Base-by-base conservation (phyloP, 257 asterid genomes). In the Plantago elongata region DNA sequence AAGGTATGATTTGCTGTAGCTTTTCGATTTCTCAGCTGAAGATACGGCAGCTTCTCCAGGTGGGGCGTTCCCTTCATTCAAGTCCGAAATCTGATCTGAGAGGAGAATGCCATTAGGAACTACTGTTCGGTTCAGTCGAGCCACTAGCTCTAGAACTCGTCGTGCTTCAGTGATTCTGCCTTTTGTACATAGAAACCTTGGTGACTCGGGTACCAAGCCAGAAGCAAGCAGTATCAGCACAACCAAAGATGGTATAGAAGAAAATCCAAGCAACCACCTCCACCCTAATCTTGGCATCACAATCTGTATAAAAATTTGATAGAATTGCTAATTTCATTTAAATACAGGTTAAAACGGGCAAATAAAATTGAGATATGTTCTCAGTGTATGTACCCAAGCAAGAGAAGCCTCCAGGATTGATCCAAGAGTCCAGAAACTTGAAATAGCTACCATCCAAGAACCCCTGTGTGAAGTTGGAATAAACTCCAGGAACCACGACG, bases 401-500 rank as follows among this genome's bases (percentile, higher is more conserved):
- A 82, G 65, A 14, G 69, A 62, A 60, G 83, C 83, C 52, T 79
- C 88, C 55, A 76, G 9, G 12, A 77, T 14, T n/a, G 74, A 72
- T 66, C 85, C 88, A 58, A 62, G 49, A 5, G 75, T 68, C 79
- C 79, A 82, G 62, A 75, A 82, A 51, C 57, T 38, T 14, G 75
- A 29, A n/a, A 76, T 60, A 18, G 45, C 46, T 16, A 82, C 63
- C 68, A 55, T 43, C 83, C 85, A 79, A 40, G 76, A 69, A 46
- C 88, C 88, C 66, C 88, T 72, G 47, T 74, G 68, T 12, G 71
- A 60, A 12, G 65, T 54, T 9, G 85, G 79, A 6, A 74, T 60
- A 54, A 79, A 77, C 60, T 82, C 88, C 52, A 82, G 17, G 57
- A 74, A 82, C 85, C 88, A 82, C 9, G 79, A 66, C 22, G 71